Conservation (phyloP, 23 red algal genomes). For the Gracilariopsis chorda region DNA sequence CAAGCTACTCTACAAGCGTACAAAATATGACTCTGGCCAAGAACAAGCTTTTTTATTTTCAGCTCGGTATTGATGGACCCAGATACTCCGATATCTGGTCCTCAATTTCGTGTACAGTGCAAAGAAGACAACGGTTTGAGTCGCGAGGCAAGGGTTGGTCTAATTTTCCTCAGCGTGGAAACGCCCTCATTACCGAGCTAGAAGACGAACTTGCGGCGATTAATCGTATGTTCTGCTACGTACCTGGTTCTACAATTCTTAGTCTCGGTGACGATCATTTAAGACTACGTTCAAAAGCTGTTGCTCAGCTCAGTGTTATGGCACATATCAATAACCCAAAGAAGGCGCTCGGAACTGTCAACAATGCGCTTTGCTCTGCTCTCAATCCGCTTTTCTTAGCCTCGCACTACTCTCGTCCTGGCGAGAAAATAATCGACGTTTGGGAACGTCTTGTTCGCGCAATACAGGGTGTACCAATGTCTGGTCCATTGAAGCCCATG, state of each 20-base stretch:
- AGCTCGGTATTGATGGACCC: background rate
- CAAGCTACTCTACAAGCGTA: no score
- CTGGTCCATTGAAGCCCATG: background rate
- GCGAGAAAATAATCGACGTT: background rate
- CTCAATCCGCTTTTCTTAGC: background rate
- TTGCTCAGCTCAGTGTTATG: background rate
- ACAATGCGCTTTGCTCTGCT: background rate
- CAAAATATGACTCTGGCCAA: no score
- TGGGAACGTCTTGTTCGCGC: background rate
- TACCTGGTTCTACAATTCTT: background rate
- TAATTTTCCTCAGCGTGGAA: background rate
- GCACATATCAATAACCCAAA: background rate
- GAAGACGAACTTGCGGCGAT: slow-evolving; percentile 16
- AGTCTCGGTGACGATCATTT: slow-evolving; percentile 1
- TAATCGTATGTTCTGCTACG: background rate
- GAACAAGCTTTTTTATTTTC: no score
- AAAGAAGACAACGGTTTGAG: background rate
- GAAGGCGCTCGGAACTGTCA: background rate
- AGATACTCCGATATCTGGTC: background rate
- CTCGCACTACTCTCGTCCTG: background rate
- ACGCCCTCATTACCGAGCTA: background rate
- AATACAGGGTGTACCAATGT: background rate
- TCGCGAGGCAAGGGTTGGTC: background rate
- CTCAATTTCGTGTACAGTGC: background rate
- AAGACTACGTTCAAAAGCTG: background rate